Conservation (phyloP, 306 rosid species). For the Glycine latifolia region DNA sequence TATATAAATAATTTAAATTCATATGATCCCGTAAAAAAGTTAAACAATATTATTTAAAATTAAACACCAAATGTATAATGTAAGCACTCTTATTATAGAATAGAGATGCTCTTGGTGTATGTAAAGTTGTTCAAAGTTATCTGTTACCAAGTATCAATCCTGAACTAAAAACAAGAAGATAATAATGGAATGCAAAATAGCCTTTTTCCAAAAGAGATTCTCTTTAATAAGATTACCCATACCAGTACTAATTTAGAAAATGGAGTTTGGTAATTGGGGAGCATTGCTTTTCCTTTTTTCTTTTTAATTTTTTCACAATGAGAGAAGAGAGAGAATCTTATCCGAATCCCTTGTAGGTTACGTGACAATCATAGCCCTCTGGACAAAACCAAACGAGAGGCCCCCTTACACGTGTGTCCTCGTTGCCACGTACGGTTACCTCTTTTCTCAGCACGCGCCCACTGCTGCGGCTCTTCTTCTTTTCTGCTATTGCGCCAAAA, state of each 20-base stretch:
- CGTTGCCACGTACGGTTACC: not conserved
- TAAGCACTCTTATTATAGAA: no score
- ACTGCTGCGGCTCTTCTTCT: not conserved
- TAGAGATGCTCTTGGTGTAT: no score
- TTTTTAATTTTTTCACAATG: not conserved
- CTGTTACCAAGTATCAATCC: no score
- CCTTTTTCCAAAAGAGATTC: not conserved
- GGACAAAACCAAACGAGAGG: conserved; percentile 9
- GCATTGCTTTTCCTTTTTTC: not conserved
- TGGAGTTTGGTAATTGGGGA: not conserved
- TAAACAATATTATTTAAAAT: no score
- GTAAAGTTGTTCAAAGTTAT: no score
- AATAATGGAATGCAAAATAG: not conserved
- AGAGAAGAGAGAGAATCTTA: conserved; percentile 9
- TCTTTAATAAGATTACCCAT: not conserved
- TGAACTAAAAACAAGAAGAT: no score
- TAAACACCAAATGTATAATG: no score
- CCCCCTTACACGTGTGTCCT: conserved; percentile 29
- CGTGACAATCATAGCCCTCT: conserved; percentile 35
- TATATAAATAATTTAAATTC: no score
- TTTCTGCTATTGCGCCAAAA: not conserved
- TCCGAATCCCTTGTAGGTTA: conserved; percentile 11
- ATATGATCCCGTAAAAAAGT: no score
- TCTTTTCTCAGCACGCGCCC: conserved; percentile 26
- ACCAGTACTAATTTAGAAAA: not conserved